Conservation (phyloP, 163 green algal species). For the Coccomyxa subellipsoidea region DNA sequence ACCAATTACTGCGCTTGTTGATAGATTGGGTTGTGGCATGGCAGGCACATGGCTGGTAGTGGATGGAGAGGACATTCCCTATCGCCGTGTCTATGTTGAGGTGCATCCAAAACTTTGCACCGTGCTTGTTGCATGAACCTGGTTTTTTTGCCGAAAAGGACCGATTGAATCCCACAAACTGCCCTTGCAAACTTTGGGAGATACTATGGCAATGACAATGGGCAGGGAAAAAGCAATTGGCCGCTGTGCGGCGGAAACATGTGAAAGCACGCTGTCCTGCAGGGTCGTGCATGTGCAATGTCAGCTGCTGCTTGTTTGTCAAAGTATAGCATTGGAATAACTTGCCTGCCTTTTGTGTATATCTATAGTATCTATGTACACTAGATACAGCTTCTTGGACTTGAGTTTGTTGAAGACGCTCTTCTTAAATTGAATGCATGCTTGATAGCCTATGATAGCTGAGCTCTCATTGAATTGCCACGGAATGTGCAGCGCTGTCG, state of each 20-base stretch:
- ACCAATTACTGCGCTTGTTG: neutral
- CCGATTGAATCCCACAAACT: neutral
- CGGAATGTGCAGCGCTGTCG: too few species aligned
- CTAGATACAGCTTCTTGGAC: neutral
- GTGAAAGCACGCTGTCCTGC: too few species aligned
- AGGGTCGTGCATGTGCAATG: too few species aligned
- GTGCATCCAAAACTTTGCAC: slow-evolving; percentile 45
- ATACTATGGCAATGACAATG: too few species aligned
- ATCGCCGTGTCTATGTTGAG: slow-evolving; percentile 33
- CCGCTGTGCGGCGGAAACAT: too few species aligned
- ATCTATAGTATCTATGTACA: too few species aligned
- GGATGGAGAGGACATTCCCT: slow-evolving; percentile 49
- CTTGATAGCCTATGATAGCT: neutral
- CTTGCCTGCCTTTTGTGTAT: neutral
- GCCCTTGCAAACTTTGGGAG: too few species aligned
- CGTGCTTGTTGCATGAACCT: slow-evolving; percentile 19
- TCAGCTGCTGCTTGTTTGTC: neutral
- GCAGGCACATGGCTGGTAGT: slow-evolving; percentile 56
- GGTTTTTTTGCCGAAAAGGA: neutral
- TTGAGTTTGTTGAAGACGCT: too few species aligned
- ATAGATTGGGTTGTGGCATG: neutral
- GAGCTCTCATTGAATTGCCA: neutral
- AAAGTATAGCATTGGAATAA: neutral
- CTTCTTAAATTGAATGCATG: neutral
- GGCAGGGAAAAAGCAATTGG: too few species aligned